A percentile compares a stretch with the other conserved stretches of the same genome.
phyloP scores from a whole-genome alignment of 2,329 filamentous ascomycete species.

The Xylaria sp. region DNA sequence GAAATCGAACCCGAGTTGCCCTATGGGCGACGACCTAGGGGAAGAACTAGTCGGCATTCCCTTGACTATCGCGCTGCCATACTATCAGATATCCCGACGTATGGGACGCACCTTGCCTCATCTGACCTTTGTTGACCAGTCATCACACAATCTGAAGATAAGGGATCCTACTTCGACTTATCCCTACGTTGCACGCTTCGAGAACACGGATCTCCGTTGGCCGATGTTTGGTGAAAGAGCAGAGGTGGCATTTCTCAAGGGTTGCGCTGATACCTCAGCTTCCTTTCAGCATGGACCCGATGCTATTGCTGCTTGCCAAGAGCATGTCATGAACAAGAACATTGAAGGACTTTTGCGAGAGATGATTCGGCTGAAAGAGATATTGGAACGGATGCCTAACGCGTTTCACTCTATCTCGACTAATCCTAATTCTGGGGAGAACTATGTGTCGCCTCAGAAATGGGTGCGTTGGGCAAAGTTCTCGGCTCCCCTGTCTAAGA shows the following conservation, averaged over 20 bases:
- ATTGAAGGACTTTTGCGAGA: slow-evolving; percentile 56
- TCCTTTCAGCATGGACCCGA: slow-evolving; percentile 58
- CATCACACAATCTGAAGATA: slow-evolving; percentile 59
- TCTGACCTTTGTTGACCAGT: slow-evolving; percentile 59
- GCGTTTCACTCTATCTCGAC: slow-evolving; percentile 61
- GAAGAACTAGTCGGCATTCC: slow-evolving; percentile 58
- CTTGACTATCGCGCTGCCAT: slow-evolving; percentile 54
- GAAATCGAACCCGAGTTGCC: slow-evolving; percentile 45
- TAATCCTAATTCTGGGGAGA: slow-evolving; percentile 58
- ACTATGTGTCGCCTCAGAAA: slow-evolving; percentile 54
- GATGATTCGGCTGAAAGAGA: slow-evolving; percentile 58
- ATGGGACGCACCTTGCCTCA: slow-evolving; percentile 60
- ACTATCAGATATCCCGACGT: slow-evolving; percentile 55
- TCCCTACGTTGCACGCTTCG: slow-evolving; percentile 57
- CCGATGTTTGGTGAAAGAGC: slow-evolving; percentile 59
- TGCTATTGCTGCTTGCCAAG: slow-evolving; percentile 59
- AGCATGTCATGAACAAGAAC: slow-evolving; percentile 59
- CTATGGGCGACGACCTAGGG: slow-evolving; percentile 55
- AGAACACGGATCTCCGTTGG: slow-evolving; percentile 61
- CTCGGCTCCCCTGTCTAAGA: slow-evolving; percentile 55
- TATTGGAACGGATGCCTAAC: slow-evolving; percentile 58
- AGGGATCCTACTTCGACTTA: slow-evolving; percentile 53
- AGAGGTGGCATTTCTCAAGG: slow-evolving; percentile 58
- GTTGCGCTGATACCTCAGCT: slow-evolving; percentile 54
- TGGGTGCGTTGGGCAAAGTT: slow-evolving; percentile 60